Evolutionary conservation across 2,329 filamentous ascomycete species (phyloP).

Genomic region (Fusarium camptoceras): DNA sequence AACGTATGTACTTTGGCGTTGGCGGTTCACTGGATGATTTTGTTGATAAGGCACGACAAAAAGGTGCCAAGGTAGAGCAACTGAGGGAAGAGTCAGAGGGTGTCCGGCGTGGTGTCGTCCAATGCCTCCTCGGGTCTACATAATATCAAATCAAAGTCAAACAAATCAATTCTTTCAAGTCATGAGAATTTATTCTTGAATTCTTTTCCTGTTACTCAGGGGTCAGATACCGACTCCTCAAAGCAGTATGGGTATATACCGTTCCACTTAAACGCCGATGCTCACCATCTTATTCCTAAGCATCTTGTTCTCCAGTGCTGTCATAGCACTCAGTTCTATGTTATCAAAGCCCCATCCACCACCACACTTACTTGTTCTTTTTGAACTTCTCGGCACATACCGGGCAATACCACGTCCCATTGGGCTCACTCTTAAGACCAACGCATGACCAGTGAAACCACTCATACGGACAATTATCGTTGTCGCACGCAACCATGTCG

Average conservation of each 20-base stretch:
- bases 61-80: conserved; percentile 62
- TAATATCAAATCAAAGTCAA: conserved; percentile 13
- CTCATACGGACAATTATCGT: conserved; percentile 82
- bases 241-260: conserved; percentile 34
- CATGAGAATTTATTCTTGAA: conserved; percentile 5
- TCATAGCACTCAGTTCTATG: background rate
- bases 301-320: background rate
- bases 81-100: conserved; percentile 70
- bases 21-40: conserved; percentile 86
- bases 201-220: background rate
- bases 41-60: conserved; percentile 61
- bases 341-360: background rate
- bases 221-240: conserved; percentile 2
- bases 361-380: conserved; percentile 47
- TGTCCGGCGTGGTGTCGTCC: conserved; percentile 71
- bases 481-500: conserved; percentile 91
- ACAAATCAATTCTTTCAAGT: background rate
- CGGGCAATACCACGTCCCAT: conserved; percentile 76
- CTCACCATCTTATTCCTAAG: background rate
- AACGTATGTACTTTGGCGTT: conserved; percentile 86
- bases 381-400: conserved; percentile 67
- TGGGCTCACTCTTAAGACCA: conserved; percentile 74
- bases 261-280: conserved; percentile 29
- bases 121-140: conserved; percentile 54
- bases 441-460: conserved; percentile 90